phyloP scores from a whole-genome alignment of 192 early-diverging fungal genomes.

The Rhizophlyctis rosea region DNA sequence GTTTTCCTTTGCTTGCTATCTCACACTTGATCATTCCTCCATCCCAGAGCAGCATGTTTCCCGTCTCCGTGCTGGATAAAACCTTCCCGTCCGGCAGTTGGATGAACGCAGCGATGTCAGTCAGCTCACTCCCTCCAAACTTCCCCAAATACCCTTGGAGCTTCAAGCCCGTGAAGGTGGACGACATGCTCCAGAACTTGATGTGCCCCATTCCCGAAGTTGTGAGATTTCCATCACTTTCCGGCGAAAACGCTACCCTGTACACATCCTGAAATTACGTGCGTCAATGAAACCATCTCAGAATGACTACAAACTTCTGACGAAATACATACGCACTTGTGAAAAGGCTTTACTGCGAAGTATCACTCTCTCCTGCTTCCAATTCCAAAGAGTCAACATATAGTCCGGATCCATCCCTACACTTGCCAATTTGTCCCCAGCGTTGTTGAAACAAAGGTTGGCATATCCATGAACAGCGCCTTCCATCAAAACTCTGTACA shows the following conservation, averaged over 20 bases:
- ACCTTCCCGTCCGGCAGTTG: conserved; percentile 62
- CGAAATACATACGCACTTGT: conserved; percentile 33
- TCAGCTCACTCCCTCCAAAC: conserved; percentile 57
- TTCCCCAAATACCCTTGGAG: conserved; percentile 62
- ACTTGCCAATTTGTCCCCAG: conserved; percentile 53
- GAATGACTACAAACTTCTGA: not conserved
- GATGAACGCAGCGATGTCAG: conserved; percentile 57
- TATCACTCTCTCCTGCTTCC: conserved; percentile 49
- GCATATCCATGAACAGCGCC: conserved; percentile 47
- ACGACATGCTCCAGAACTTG: conserved; percentile 62
- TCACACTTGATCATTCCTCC: conserved; percentile 68
- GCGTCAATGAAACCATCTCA: not conserved
- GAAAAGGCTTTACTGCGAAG: conserved; percentile 62
- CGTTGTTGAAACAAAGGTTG: conserved; percentile 50
- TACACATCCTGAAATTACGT: conserved; percentile 48
- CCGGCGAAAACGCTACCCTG: conserved; percentile 50
- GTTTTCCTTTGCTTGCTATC: conserved; percentile 43
- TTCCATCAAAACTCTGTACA: conserved; percentile 44
- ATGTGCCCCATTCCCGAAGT: conserved; percentile 68
- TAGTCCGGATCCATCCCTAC: conserved; percentile 61
- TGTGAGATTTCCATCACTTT: conserved; percentile 51
- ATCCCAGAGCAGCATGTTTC: conserved; percentile 63
- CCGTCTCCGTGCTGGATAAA: conserved; percentile 56
- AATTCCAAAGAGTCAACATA: conserved; percentile 64
- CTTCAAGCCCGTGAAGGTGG: conserved; percentile 62